phyloP scores from a whole-genome alignment of 202 grass and related monocot species.

The Dendrocalamus latiflorus region DNA sequence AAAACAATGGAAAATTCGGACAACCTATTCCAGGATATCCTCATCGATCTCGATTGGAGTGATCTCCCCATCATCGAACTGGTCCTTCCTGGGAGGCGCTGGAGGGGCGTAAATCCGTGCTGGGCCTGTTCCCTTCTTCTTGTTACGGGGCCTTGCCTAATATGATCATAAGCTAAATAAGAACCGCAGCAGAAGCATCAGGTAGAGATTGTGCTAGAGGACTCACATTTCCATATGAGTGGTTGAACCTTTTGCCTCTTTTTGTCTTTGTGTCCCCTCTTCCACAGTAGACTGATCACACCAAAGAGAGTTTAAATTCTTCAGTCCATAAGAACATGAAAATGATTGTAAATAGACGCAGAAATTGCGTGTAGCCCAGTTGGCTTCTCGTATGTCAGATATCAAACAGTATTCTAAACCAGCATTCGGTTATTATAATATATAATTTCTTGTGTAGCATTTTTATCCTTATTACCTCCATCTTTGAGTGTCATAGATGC shows the following conservation, averaged over 20 bases:
- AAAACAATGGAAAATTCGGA: conserved; percentile 10
- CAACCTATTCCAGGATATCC: conserved; percentile 45
- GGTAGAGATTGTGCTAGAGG: background rate
- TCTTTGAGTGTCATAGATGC: background rate
- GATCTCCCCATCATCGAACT: conserved; percentile 53
- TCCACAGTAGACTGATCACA: conserved; percentile 44
- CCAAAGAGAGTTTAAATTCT: background rate
- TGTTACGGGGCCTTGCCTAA: conserved; percentile 54
- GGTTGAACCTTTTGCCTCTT: conserved; percentile 55
- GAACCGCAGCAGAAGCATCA: background rate
- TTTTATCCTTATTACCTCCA: background rate
- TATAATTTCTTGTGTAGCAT: background rate
- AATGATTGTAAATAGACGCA: background rate
- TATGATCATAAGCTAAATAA: background rate
- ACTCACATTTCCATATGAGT: conserved; percentile 55
- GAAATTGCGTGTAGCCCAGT: background rate
- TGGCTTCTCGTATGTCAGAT: background rate
- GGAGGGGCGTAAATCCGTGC: conserved; percentile 38
- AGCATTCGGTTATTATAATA: background rate
- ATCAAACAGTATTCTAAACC: background rate
- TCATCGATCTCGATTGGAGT: conserved; percentile 45
- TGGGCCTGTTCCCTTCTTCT: conserved; percentile 59
- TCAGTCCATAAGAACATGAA: background rate
- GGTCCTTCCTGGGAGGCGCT: conserved; percentile 48
- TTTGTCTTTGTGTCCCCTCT: conserved; percentile 52